Evolutionary conservation across 345 rosid genomes (phyloP).

Genomic region (Salix udensis): DNA sequence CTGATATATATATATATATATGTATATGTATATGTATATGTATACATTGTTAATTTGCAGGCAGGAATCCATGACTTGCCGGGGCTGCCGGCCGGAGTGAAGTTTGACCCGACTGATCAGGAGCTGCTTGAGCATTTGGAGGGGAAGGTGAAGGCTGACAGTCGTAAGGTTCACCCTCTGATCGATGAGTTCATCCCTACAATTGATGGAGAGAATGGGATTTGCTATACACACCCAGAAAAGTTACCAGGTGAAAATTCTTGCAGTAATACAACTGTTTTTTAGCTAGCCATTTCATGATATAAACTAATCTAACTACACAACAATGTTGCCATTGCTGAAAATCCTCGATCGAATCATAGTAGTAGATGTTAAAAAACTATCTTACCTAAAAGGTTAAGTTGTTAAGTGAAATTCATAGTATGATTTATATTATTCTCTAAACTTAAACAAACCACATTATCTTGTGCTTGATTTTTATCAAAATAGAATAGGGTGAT

Average conservation of each 20-base stretch:
- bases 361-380: too few species aligned
- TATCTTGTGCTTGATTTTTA: too few species aligned
- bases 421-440: too few species aligned
- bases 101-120: conserved; percentile 97
- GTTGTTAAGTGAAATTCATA: too few species aligned
- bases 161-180: conserved; percentile 74
- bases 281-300: background rate
- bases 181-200: conserved; percentile 90
- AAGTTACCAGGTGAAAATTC: conserved; percentile 68
- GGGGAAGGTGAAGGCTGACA: conserved; percentile 73
- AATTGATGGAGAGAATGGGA: conserved; percentile 93
- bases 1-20: background rate
- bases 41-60: conserved; percentile 21
- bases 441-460: too few species aligned
- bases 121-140: conserved; percentile 93
- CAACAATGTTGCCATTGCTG: too few species aligned
- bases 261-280: background rate
- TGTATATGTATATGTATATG: too few species aligned
- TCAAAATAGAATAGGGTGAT: too few species aligned
- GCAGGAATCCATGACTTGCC: conserved; percentile 83
- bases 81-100: conserved; percentile 94
- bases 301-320: too few species aligned
- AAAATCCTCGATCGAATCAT: too few species aligned
- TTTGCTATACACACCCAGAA: conserved; percentile 96
- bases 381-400: rapidly evolving